Conservation (phyloP, 345 rosid genomes). For the Hypericum perforatum region DNA sequence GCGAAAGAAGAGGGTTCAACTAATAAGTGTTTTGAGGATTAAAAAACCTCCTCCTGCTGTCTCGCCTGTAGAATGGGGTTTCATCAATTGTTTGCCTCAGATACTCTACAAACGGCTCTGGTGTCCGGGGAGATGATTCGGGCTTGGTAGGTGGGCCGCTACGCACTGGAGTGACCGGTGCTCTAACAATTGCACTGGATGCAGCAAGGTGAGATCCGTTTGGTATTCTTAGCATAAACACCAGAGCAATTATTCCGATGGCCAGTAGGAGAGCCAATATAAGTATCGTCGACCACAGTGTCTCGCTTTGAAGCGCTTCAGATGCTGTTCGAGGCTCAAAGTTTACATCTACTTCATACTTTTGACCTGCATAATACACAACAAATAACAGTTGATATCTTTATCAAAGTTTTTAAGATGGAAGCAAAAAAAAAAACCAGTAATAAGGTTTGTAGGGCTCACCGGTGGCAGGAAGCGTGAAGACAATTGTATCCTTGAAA, state of each 20-base stretch:
- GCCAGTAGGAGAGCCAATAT: slow-evolving; percentile 16
- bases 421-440: neutral
- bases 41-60: slow-evolving; percentile 54
- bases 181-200: slow-evolving; percentile 19
- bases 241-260: slow-evolving; percentile 12
- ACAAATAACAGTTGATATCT: neutral
- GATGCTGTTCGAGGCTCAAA: slow-evolving; percentile 29
- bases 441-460: slow-evolving; percentile 16
- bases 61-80: slow-evolving; percentile 73
- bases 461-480: slow-evolving; percentile 76
- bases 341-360: slow-evolving; percentile 45
- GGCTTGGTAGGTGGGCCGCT: slow-evolving; percentile 27
- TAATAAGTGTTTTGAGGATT: slow-evolving; percentile 75
- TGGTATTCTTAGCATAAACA: slow-evolving; percentile 16
- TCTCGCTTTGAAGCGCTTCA: slow-evolving; percentile 4
- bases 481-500: slow-evolving; percentile 36
- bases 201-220: slow-evolving; percentile 14
- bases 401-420: neutral
- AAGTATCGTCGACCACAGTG: slow-evolving; percentile 16
- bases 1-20: neutral
- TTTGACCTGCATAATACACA: slow-evolving; percentile 45
- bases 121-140: slow-evolving; percentile 74
- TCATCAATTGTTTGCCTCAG: slow-evolving; percentile 78
- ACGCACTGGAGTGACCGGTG: slow-evolving; percentile 46
- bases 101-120: slow-evolving; percentile 76